Conservation (phyloP, 805 yeast genomes). For the Teunomyces aglyptinius region DNA sequence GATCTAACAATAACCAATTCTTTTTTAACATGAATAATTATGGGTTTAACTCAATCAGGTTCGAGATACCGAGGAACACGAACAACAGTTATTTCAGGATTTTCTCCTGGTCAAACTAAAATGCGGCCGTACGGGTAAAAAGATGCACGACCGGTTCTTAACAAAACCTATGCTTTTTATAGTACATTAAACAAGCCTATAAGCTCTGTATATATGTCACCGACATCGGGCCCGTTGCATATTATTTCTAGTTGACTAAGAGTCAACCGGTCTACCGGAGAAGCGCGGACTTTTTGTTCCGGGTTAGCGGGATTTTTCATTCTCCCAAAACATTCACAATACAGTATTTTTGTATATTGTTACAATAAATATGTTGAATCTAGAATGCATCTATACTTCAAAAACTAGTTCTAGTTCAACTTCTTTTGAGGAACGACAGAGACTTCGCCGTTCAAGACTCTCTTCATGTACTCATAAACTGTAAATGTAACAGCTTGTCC, state of each 20-base stretch:
- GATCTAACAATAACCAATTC: no score
- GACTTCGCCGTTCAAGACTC: conserved; percentile 44
- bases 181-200: no score
- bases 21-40: no score
- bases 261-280: conserved; percentile 2
- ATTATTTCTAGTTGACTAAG: not conserved
- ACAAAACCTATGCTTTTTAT: no score
- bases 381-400: not conserved
- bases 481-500: conserved; percentile 99
- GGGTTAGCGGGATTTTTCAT: not conserved
- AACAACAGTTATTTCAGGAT: no score
- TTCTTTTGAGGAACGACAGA: conserved; percentile 15
- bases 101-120: no score
- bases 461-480: conserved; percentile 86
- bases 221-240: not conserved
- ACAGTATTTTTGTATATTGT: not conserved
- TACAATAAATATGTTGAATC: not conserved
- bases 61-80: no score
- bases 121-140: no score
- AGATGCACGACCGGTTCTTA: no score
- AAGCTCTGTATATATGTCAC: no score
- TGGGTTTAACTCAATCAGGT: no score
- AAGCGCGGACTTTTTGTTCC: not conserved
- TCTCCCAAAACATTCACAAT: not conserved
- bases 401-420: conserved; percentile 12